Conservation (phyloP, 2,329 filamentous ascomycete species). For the Zymoseptoria brevis region DNA sequence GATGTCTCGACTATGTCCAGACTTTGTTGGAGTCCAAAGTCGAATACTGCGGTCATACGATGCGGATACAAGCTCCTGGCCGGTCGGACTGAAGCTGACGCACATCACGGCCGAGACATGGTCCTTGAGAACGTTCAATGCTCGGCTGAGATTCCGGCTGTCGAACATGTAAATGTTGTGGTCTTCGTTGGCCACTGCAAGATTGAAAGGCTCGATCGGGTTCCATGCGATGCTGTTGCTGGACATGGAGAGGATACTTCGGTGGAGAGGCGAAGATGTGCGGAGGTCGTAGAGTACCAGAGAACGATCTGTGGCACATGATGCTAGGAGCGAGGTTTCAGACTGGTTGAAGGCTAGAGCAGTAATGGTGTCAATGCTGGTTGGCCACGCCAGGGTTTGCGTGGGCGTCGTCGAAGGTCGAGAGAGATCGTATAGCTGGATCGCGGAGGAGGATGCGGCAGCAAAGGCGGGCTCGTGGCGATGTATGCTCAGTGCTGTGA, state of each 20-base stretch:
- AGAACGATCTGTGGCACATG: conserved; percentile 74
- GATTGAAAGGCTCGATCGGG: conserved; percentile 93
- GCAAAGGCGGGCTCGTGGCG: conserved; percentile 72
- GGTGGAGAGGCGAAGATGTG: conserved; percentile 73
- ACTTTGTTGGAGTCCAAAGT: conserved; percentile 64
- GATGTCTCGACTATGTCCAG: conserved; percentile 78
- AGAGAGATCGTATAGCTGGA: conserved; percentile 83
- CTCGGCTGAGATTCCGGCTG: conserved; percentile 80
- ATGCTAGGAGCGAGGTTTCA: conserved; percentile 84
- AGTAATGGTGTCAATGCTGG: conserved; percentile 81
- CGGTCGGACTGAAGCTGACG: conserved; percentile 89
- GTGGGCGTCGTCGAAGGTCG: conserved; percentile 68
- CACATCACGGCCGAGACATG: conserved; percentile 93
- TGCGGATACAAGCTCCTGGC: conserved; percentile 84
- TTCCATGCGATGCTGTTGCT: conserved; percentile 86
- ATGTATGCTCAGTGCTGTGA: conserved; percentile 78
- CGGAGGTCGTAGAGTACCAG: conserved; percentile 88
- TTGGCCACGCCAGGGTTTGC: conserved; percentile 81
- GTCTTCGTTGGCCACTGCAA: conserved; percentile 88
- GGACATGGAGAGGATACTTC: conserved; percentile 72
- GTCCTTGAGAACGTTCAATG: conserved; percentile 82
- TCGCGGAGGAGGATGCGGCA: conserved; percentile 60
- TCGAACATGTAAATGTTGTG: conserved; percentile 92
- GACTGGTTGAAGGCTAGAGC: conserved; percentile 85
- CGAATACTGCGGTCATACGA: conserved; percentile 84